Percentiles rank a stretch among this genome's conserved stretches.
Conservation (phyloP, 495 filamentous ascomycete species). For the Penicilliopsis zonata region DNA sequence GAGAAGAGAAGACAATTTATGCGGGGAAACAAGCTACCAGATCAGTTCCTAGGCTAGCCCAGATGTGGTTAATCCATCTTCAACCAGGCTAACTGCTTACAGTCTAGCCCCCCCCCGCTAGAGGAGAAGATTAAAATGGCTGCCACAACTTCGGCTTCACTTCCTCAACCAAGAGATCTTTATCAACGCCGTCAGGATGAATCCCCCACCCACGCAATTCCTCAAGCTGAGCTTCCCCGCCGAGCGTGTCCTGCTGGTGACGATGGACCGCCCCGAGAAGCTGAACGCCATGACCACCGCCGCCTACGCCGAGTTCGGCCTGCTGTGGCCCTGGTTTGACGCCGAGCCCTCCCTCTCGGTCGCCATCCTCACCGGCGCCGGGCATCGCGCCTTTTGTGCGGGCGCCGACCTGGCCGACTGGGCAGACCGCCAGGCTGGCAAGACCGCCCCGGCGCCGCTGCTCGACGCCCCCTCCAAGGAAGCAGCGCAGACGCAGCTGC, state of each 20-base stretch:
- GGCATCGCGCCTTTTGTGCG: constrained; percentile 39
- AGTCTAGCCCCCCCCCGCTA: no score
- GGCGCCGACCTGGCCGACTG: constrained; percentile 32
- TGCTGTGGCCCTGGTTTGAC: constrained; percentile 37
- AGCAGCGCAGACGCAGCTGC: constrained; percentile 14
- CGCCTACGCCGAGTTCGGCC: constrained; percentile 31
- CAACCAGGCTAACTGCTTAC: no score
- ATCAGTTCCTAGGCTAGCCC: no score
- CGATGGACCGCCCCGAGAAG: constrained; percentile 21
- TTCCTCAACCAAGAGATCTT: no score
- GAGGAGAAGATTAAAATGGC: no score
- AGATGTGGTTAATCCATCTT: no score
- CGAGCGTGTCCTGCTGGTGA: constrained; percentile 21
- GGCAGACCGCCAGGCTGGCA: constrained; percentile 3
- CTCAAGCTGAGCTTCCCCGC: constrained; percentile 18
- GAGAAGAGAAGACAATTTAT: no score
- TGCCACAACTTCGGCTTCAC: no score
- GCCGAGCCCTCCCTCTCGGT: constrained; percentile 33
- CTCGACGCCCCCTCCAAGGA: constrained; percentile 1
- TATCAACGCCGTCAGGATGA: no score
- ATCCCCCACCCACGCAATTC: constrained; percentile 8
- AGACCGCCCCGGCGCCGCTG: constrained; percentile 3
- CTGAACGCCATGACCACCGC: constrained; percentile 30
- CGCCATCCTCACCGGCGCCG: constrained; percentile 35
- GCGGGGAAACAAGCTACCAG: no score